Evolutionary conservation across 306 rosid species (phyloP), one percentile per base, ranked within the genome.

Genomic region (Dryas alaskensis): DNA sequence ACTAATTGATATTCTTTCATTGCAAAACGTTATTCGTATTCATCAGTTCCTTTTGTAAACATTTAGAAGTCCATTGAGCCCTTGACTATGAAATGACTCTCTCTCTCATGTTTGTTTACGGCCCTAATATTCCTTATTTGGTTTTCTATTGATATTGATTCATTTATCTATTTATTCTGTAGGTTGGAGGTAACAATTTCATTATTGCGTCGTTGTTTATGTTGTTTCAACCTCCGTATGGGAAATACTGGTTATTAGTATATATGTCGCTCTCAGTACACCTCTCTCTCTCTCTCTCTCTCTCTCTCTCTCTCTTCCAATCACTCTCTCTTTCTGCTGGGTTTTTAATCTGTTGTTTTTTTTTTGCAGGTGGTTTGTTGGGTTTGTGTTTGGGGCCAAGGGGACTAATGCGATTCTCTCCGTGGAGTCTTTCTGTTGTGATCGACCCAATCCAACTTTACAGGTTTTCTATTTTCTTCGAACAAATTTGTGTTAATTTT

Each of bases 371-470:
- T 90, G 97, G 70, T 88, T 89, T 58, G 86, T 84, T 61, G 92
- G 86, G 22, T 73, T 79, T 63, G 84, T 88, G 72, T 89, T 81
- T 62, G 99, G 99, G 46, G 69, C 91, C 0, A 92, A 75, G 65
- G 91, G 96, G 22, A 77, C 87, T 2, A 65, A 86, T 60, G 93
- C 81, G 5, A 60, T 94, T 48, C 89, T 88, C 14, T 86, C 92
- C 2, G 79, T 88, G 0, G 99, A 94, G 80, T 67, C 80, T 83
- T 89, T 81, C 71, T 94, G 93, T 84, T 94, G 99, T 73, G 95
- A 94, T 76, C 87, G 96, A 71, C 99, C 97, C 55, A 94, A 94
- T 87, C 99, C 99, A 53, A 73, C 82, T 75, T 83, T 94, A 17
- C 99, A 94, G 99, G 99, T 91, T 60, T 50, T 50, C 22, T 37